These are phyloP conservation scores for Platismatia glauca DNA, from an alignment of 495 filamentous ascomycete species.

Conservation along the genomic window DNA sequence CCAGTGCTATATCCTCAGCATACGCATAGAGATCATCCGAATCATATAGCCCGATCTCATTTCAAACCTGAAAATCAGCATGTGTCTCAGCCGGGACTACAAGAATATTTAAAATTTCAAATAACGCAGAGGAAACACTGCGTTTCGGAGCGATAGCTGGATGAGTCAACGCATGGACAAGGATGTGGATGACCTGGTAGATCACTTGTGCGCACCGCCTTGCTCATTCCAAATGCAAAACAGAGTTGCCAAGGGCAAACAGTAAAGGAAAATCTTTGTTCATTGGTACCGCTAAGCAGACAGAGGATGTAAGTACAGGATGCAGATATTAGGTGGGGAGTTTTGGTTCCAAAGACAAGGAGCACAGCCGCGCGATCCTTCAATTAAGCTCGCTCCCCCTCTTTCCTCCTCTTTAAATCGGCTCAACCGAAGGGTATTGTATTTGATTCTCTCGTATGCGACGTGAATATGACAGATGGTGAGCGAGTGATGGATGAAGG, in stretches of 20 bases:
- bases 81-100: too few relatives aligned
- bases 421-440: slow-evolving; percentile 10
- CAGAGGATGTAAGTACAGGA: neutral
- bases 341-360: neutral
- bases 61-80: too few relatives aligned
- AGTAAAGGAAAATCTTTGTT: neutral
- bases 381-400: neutral
- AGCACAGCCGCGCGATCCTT: neutral
- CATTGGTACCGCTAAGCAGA: neutral
- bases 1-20: neutral
- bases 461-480: neutral
- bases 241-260: too few relatives aligned
- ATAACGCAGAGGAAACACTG: neutral
- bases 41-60: too few relatives aligned
- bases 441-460: neutral
- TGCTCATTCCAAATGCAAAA: too few relatives aligned
- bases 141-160: neutral
- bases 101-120: too few relatives aligned
- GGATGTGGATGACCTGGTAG: too few relatives aligned
- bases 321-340: neutral
- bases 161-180: neutral
- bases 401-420: neutral
- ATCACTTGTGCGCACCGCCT: neutral
- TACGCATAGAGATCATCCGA: neutral
- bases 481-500: neutral